These are phyloP conservation scores for Pueraria montana DNA, from an alignment of 306 rosid species.

Conservation along the genomic window DNA sequence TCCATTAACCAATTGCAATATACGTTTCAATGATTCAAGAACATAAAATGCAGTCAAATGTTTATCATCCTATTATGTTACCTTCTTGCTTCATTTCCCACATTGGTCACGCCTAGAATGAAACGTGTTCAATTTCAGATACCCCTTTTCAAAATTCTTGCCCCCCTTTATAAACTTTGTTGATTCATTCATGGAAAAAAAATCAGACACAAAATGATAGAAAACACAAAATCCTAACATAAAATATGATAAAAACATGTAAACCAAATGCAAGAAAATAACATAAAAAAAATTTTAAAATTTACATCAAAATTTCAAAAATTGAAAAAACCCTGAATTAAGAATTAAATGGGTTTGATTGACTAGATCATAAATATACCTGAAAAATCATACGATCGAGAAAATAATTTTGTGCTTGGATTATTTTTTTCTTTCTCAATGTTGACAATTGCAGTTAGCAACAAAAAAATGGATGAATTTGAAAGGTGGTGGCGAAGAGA, in stretches of 20 bases:
- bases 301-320: not conserved
- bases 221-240: not conserved
- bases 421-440: too few species aligned
- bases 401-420: constrained; percentile 23
- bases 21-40: constrained; percentile 2
- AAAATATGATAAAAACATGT: not conserved
- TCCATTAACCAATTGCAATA: not conserved
- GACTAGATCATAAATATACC: constrained; percentile 17
- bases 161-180: not conserved
- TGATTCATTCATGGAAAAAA: constrained; percentile 6
- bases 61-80: not conserved
- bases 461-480: not conserved
- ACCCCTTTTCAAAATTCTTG: not conserved
- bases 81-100: not conserved
- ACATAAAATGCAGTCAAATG: constrained; percentile 28
- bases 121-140: constrained; percentile 13
- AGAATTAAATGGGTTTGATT: not conserved
- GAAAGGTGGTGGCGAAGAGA: not conserved
- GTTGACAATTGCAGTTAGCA: not conserved
- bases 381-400: constrained; percentile 5
- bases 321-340: not conserved
- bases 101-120: not conserved
- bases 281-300: not conserved
- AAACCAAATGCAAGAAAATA: not conserved
- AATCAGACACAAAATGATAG: not conserved